Evolutionary conservation across 176 grass and related monocot genomes (phyloP).

Genomic region (Avena atlantica): DNA sequence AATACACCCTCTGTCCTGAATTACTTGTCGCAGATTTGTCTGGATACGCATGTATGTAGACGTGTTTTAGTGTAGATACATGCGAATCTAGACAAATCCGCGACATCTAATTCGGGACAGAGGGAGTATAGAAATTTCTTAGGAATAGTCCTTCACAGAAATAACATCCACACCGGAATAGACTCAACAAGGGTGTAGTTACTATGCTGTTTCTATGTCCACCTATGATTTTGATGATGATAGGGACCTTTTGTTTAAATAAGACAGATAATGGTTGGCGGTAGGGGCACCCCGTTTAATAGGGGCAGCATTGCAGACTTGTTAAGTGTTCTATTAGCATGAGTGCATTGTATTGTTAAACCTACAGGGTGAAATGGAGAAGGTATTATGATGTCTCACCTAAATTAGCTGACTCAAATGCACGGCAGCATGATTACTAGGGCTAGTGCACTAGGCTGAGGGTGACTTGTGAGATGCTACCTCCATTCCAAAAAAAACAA

Average conservation of each 20-base stretch:
- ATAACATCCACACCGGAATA: neutral
- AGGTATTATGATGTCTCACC: constrained; percentile 17
- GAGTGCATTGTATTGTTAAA: neutral
- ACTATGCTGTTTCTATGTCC: neutral
- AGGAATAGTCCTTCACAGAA: constrained; percentile 12
- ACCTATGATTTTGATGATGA: constrained; percentile 1
- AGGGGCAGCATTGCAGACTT: neutral
- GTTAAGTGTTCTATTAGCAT: neutral
- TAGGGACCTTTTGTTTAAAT: neutral
- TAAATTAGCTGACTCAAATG: constrained; percentile 13
- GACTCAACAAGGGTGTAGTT: neutral
- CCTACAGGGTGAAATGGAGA: constrained; percentile 19
- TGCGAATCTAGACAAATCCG: too few species aligned
- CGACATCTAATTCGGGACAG: too few species aligned
- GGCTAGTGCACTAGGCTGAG: neutral
- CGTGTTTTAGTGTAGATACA: too few species aligned
- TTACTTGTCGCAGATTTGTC: too few species aligned
- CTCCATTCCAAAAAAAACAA: too few species aligned
- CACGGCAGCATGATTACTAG: neutral
- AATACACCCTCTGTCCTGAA: too few species aligned
- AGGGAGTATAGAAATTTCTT: constrained; percentile 1
- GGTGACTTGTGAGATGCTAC: neutral
- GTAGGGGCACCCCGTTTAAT: neutral
- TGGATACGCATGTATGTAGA: too few species aligned
- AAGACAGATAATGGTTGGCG: neutral